Evolutionary conservation across 2,329 filamentous ascomycete genomes (phyloP), one percentile per base, ranked within the genome.

Genomic region (Epichloe sylvatica): DNA sequence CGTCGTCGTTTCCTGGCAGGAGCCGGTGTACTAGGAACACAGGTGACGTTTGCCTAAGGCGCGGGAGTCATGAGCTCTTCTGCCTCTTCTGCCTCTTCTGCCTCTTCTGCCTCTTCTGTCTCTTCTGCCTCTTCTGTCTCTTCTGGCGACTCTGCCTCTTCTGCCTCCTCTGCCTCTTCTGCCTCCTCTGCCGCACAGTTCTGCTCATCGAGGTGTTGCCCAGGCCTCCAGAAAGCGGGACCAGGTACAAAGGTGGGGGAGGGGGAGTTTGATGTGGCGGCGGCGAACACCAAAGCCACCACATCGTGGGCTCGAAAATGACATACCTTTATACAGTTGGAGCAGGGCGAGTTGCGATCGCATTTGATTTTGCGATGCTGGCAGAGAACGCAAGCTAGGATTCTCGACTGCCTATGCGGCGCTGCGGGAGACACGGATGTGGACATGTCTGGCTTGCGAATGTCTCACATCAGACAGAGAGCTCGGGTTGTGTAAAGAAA

Each of bases 341-440:
- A 73, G 57, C 77, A 80, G 4, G 77, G 77, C 39, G 73, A 77
- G 40, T 71, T 72, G 52, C 77, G 71, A 57, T 80, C 76, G 62
- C 77, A 81, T 61, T 78, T 79, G 63, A 80, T 80, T 64, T 81
- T 80, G 57, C 77, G 72, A 58, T 76, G 74, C 59, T 80, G 77
- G 58, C 77, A 80, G 37, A 79, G 66, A 19, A 77, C 73, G 55
- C 76, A 78, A 19, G 74, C 74, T 51, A 77, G 64, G 44, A 77
- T 69, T 55, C 74, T 66, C 13, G 66, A 62, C 12, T 67, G 63
- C 59, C 71, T 75, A 49, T 62, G 61, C 46, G 60, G 55, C 34
- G 55, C 56, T 4, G 47, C 53, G 8, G 59, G 55, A 35, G 59
- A 53, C 15, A 54, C 50, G 51, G 56, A 55, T 45, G 57, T 58